A percentile compares a stretch with the other conserved stretches of the same genome.
Conservation (phyloP, 768 basidiomycete species). For the Clitopilus hobsonii region DNA sequence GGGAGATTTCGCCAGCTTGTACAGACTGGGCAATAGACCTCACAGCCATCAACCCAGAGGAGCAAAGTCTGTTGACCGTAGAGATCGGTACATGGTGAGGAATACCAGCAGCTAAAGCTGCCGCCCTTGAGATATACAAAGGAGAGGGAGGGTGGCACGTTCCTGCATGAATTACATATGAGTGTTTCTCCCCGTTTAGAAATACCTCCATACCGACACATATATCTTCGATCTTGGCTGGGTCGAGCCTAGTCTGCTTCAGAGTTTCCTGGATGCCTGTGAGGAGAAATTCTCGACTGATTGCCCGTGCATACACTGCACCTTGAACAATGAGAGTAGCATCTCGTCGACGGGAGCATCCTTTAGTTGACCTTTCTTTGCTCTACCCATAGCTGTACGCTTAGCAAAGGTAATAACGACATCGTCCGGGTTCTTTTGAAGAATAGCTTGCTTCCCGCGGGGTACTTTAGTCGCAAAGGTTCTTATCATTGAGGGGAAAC, state of each 20-base stretch:
- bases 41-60: slow-evolving; percentile 93
- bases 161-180: slow-evolving; percentile 32
- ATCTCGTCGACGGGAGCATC: slow-evolving; percentile 86
- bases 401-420: slow-evolving; percentile 89
- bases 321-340: slow-evolving; percentile 78
- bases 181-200: background rate
- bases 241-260: slow-evolving; percentile 61
- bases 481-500: slow-evolving; percentile 20
- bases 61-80: slow-evolving; percentile 90
- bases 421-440: slow-evolving; percentile 74
- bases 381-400: slow-evolving; percentile 83
- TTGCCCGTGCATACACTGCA: too few species aligned
- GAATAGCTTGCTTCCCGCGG: slow-evolving; percentile 46
- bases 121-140: slow-evolving; percentile 78
- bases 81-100: slow-evolving; percentile 85
- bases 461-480: slow-evolving; percentile 35
- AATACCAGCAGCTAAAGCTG: slow-evolving; percentile 85
- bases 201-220: slow-evolving; percentile 63
- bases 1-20: slow-evolving; percentile 72
- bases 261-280: slow-evolving; percentile 70
- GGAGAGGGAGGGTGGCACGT: slow-evolving; percentile 84
- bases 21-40: slow-evolving; percentile 87
- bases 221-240: slow-evolving; percentile 73
- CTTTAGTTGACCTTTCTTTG: slow-evolving; percentile 91
- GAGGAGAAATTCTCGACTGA: too few species aligned